Evolutionary conservation across 2,329 filamentous ascomycete species (phyloP), one percentile per base, ranked within the genome.

Genomic region (Paraphoma chrysanthemicola): DNA sequence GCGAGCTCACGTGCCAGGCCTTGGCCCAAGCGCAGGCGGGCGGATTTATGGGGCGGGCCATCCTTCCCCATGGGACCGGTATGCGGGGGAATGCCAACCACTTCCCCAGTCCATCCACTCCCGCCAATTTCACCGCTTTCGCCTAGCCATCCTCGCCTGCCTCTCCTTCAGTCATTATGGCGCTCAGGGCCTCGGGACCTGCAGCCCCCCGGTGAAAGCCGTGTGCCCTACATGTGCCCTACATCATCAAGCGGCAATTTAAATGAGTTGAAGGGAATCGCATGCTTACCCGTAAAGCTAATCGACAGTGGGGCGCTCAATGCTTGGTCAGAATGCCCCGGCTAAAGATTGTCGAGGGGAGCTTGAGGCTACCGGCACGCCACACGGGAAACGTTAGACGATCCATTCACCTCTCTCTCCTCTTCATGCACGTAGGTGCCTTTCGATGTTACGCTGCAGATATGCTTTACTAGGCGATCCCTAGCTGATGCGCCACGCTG

Each of bases 341-440:
- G 53, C 41, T 59, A 61, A 53, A 45, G 46, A 54, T 48, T 57
- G 18, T 57, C 57, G 53, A 60, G 38, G 14, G 12, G 10, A 36
- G 33, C 33, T 36, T 36, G 6, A 36, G 33, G 33, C 10, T 36
- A 36, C 10, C 33, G 33, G 33, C 33, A 36, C 28, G 39, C 38
- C 51, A 47, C 28, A 30, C 55, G 54, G 57, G 44, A 62, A 56
- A 60, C 51, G 54, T 57, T 63, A 60, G 55, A 63, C 52, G 57
- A 57, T 57, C 33, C 16, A 36, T 33, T 10, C 16, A 14, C 36
- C 10, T 16, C 17, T 44, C n/a, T 38, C 36, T 28, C 48, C 28
- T 18, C 28, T 10, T 14, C n/a, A 30, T 28, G 18, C 43, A 45
- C 11, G n/a, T 16, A 29, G 18, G 28, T 46, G 44, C 23, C 23